Evolutionary conservation across 768 basidiomycete genomes (phyloP).

Genomic region (Leccinum broughii): DNA sequence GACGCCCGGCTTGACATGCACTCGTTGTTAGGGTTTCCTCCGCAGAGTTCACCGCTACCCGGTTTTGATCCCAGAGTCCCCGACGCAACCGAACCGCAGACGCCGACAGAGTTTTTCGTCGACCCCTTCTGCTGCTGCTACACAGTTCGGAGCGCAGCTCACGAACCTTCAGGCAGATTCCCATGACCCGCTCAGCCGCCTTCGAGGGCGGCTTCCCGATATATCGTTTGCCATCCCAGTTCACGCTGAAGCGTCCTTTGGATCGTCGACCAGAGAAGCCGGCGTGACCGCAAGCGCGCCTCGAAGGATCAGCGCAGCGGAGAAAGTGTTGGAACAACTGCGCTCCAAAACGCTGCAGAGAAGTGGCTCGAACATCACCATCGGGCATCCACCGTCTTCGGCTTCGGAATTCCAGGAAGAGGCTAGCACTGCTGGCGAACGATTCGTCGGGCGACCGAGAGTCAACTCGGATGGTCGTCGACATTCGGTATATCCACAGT

Average conservation of each 20-base stretch:
- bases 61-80: constrained; percentile 53
- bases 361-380: constrained; percentile 26
- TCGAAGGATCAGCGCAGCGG: constrained; percentile 64
- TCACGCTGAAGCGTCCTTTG: constrained; percentile 20
- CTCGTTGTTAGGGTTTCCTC: constrained; percentile 69
- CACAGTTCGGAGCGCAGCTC: constrained; percentile 14
- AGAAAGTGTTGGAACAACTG: constrained; percentile 66
- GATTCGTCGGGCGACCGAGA: constrained; percentile 23
- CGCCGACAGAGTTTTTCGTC: constrained; percentile 34
- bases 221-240: constrained; percentile 20
- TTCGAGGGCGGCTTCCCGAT: constrained; percentile 26
- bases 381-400: constrained; percentile 18
- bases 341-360: constrained; percentile 57
- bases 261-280: constrained; percentile 36
- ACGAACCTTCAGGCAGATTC: constrained; percentile 9
- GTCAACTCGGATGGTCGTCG: constrained; percentile 34
- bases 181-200: constrained; percentile 15
- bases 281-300: constrained; percentile 33
- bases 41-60: constrained; percentile 95
- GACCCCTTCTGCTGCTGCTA: constrained; percentile 5
- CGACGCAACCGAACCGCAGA: constrained; percentile 22
- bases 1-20: not conserved
- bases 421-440: constrained; percentile 17
- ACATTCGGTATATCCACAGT: constrained; percentile 22
- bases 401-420: constrained; percentile 22